Base-by-base conservation (phyloP, 352 stramenopile genomes). In the Globisporangium yorkense region DNA sequence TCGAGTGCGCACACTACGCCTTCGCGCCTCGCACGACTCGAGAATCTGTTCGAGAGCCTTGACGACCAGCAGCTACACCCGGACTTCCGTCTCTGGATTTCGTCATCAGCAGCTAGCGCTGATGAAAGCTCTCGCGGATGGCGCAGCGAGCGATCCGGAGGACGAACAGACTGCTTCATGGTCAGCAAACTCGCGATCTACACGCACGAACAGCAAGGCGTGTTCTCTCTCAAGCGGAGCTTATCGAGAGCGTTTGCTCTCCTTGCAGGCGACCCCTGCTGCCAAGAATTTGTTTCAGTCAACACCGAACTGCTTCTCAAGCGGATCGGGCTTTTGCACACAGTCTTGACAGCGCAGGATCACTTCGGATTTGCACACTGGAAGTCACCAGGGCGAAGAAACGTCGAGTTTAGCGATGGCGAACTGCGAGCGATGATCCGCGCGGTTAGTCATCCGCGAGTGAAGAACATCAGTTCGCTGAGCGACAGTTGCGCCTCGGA, bases 41-140 rank as follows among this genome's bases (percentile, higher is more conserved):
- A 57, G 40, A 59, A 27, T 0, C 59, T 86, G 3, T 75, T 82
- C 15, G 52, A 76, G 13, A 57, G 47, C 2, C 63, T 85, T 0
- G 47, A 71, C 9, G 56, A 60, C 7, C 54, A 68, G 0, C 60
- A 71, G 0, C 47, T 59, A 6, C 80, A 90, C 24, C 67, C 73
- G 0, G 80, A 90, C 40, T 90, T 88, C 44, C 77, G 80, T 4
- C 53, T 90, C 10, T 90, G 80, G 77, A 35, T 84, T 18, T 88
- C 74, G 12, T 46, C 51, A 9, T 12, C 37, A 43, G 10, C 13
- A 15, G 35, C 12, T 40, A 4, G 21, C 21, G 6, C 4, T 5
- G 20, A 31, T 12, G 44, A 31, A 13, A 31, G 20, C n/a, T 13
- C 8, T 6, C 5, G 44, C 6, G 16, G 40, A 21, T 4, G 1